Conservation (phyloP, 495 filamentous ascomycete genomes). For the Aspergillus sparsus region DNA sequence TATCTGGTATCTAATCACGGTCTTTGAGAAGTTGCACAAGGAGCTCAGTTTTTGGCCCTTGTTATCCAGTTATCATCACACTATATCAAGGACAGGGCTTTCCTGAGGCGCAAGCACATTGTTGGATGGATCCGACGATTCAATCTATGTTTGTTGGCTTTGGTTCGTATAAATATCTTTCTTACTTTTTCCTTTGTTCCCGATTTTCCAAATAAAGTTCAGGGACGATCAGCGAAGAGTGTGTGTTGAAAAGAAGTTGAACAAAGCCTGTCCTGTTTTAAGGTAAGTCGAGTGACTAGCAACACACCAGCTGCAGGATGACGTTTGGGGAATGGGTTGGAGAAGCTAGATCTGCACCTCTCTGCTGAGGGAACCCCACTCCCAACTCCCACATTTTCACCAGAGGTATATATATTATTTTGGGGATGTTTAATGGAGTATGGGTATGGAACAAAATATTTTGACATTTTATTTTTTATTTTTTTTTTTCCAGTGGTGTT, state of each 20-base stretch:
- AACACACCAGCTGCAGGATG: constrained; percentile 21
- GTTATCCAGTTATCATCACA: constrained; percentile 28
- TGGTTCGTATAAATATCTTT: not conserved
- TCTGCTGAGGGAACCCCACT: constrained; percentile 7
- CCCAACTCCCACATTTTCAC: not conserved
- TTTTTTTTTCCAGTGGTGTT: too few relatives aligned
- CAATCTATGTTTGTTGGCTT: too few relatives aligned
- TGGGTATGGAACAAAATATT: not conserved
- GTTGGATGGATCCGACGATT: too few relatives aligned
- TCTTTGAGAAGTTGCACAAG: constrained; percentile 30
- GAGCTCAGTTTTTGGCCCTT: constrained; percentile 38
- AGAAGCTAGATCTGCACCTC: constrained; percentile 12
- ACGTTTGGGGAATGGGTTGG: constrained; percentile 18
- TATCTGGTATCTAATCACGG: constrained; percentile 35
- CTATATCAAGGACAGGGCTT: constrained; percentile 13
- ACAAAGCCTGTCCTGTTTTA: constrained; percentile 3
- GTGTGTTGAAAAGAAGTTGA: not conserved
- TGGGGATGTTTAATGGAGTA: not conserved
- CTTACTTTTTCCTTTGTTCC: constrained; percentile 3
- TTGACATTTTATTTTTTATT: too few relatives aligned
- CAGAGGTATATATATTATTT: not conserved
- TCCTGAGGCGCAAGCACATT: too few relatives aligned
- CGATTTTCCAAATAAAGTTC: not conserved
- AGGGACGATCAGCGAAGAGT: constrained; percentile 6
- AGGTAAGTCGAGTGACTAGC: not conserved